phyloP scores from a whole-genome alignment of 352 stramenopile species.

The Pythium brachiatum region DNA sequence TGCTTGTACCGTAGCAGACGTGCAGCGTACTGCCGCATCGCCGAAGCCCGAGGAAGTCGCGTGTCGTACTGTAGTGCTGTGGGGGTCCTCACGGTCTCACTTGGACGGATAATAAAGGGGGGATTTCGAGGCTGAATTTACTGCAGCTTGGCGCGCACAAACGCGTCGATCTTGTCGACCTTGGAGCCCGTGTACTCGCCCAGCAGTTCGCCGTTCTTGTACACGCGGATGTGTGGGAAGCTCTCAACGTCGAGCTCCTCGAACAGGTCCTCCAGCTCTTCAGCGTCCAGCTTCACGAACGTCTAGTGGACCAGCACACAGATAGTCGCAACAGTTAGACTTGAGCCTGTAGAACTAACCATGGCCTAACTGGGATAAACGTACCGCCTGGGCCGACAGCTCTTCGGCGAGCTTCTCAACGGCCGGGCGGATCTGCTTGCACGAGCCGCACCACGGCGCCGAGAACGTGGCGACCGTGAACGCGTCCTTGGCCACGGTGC shows the following conservation, averaged over 20 bases:
- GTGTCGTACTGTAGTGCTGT: too few relatives aligned
- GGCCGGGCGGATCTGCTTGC: constrained; percentile 58
- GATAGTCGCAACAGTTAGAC: background rate
- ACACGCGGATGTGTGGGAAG: constrained; percentile 77
- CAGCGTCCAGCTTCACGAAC: constrained; percentile 56
- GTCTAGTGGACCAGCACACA: constrained; percentile 22
- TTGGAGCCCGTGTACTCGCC: constrained; percentile 73
- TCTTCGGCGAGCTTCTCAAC: constrained; percentile 53
- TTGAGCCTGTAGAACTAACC: background rate
- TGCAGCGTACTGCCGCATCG: too few relatives aligned
- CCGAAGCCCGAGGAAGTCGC: too few relatives aligned
- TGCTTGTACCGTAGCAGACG: too few relatives aligned
- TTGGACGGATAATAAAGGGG: too few relatives aligned
- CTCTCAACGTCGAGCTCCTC: constrained; percentile 73
- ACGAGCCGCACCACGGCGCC: constrained; percentile 63
- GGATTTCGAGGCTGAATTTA: too few relatives aligned
- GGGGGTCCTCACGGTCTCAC: too few relatives aligned
- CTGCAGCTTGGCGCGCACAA: constrained; percentile 40
- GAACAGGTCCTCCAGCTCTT: constrained; percentile 60
- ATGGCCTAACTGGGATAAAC: background rate
- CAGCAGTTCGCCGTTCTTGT: constrained; percentile 52
- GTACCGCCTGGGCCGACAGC: constrained; percentile 38
- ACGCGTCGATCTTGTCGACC: constrained; percentile 73
- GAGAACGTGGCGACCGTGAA: constrained; percentile 27
- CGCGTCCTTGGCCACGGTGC: constrained; percentile 19